phyloP scores from a whole-genome alignment of 495 filamentous ascomycete species.

The Xylaria palmicola region DNA sequence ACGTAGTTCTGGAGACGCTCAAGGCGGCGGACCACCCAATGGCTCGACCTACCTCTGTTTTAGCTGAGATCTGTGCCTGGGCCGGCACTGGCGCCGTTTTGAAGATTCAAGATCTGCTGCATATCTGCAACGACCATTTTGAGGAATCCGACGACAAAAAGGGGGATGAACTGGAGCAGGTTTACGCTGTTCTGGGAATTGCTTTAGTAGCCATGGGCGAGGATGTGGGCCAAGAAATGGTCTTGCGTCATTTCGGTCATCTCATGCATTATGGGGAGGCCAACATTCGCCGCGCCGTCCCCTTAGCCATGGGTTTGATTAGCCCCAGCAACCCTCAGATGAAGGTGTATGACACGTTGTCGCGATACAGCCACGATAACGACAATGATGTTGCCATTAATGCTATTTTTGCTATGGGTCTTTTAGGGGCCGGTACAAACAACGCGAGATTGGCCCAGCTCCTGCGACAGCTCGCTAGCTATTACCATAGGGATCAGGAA shows the following conservation, averaged over 20 bases:
- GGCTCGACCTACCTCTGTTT: slow-evolving; percentile 82
- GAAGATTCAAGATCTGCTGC: slow-evolving; percentile 92
- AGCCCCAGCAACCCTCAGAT: slow-evolving; percentile 98
- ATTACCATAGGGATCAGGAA: slow-evolving; percentile 95
- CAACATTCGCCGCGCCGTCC: slow-evolving; percentile 94
- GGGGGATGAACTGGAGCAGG: slow-evolving; percentile 88
- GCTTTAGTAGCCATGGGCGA: slow-evolving; percentile 97
- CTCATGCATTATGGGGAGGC: slow-evolving; percentile 98
- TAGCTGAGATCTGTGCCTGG: slow-evolving; percentile 96
- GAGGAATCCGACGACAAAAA: slow-evolving; percentile 89
- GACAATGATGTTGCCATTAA: slow-evolving; percentile 98
- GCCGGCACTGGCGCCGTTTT: slow-evolving; percentile 95
- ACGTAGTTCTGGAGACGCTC: slow-evolving; percentile 89
- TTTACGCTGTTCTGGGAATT: slow-evolving; percentile 92
- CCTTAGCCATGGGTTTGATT: slow-evolving; percentile 94
- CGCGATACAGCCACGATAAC: slow-evolving; percentile 98
- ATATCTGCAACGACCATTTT: slow-evolving; percentile 96
- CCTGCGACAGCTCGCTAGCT: slow-evolving; percentile 89
- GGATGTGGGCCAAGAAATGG: slow-evolving; percentile 98
- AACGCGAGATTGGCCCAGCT: slow-evolving; percentile 96
- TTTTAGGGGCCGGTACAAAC: slow-evolving; percentile 95
- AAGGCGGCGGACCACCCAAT: slow-evolving; percentile 96
- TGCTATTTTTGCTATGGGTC: slow-evolving; percentile 98
- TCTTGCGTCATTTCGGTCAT: slow-evolving; percentile 93
- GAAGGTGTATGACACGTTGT: slow-evolving; percentile 99